These are phyloP conservation scores for Pseudogymnoascus sp. DNA, from an alignment of 2,329 filamentous ascomycete genomes.

Conservation along the genomic window DNA sequence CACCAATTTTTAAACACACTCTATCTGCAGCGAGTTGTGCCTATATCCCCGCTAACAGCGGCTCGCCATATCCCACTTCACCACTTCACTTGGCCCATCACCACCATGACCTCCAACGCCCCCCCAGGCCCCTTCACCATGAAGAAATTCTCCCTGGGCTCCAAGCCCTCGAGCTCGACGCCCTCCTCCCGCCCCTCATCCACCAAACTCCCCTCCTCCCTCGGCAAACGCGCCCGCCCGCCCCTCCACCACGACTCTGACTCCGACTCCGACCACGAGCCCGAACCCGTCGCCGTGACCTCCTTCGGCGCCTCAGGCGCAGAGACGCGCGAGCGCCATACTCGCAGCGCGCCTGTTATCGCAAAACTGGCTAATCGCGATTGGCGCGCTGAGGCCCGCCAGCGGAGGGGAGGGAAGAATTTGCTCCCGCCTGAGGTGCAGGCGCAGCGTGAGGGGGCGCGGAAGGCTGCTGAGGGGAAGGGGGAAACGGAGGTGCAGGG, in stretches of 20 bases:
- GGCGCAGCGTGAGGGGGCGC: slow-evolving; percentile 38
- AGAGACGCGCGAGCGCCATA: slow-evolving; percentile 2
- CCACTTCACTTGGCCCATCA: neutral
- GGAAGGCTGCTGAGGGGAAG: slow-evolving; percentile 26
- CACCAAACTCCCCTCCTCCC: neutral
- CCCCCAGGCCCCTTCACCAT: neutral
- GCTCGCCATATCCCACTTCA: neutral
- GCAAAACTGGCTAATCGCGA: slow-evolving; percentile 50
- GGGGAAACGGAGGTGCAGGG: slow-evolving; percentile 22
- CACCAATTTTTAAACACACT: neutral
- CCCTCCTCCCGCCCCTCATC: neutral
- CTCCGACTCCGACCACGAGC: slow-evolving; percentile 4
- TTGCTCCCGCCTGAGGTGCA: slow-evolving; percentile 48
- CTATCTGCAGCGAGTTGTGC: neutral
- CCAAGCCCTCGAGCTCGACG: neutral
- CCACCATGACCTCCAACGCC: neutral
- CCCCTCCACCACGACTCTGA: neutral
- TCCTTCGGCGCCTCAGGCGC: neutral
- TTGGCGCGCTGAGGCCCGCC: slow-evolving; percentile 50
- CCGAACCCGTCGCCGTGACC: neutral
- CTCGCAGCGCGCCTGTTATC: slow-evolving; percentile 44
- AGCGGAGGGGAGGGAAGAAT: slow-evolving; percentile 43
- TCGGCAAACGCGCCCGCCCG: slow-evolving; percentile 1
- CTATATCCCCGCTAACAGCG: neutral
- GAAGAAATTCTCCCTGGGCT: slow-evolving; percentile 2